These are phyloP conservation scores for Fusarium sp. DNA, from an alignment of 2,329 filamentous ascomycete species.

Conservation along the genomic window DNA sequence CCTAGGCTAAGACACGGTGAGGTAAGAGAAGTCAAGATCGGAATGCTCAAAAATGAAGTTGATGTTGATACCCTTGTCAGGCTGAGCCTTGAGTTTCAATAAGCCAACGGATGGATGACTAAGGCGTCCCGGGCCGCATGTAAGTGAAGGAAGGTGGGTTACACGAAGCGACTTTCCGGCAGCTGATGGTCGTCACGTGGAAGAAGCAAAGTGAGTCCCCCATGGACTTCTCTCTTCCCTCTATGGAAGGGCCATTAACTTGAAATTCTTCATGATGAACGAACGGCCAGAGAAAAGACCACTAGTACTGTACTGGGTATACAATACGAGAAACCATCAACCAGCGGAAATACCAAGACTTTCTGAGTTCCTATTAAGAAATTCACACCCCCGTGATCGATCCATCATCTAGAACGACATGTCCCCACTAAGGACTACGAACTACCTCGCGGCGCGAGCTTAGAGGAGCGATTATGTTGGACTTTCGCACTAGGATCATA, in stretches of 20 bases:
- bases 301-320: not conserved
- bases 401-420: constrained; percentile 1
- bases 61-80: not conserved
- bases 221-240: not conserved
- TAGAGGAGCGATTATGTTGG: constrained; percentile 2
- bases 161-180: constrained; percentile 1
- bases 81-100: not conserved
- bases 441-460: constrained; percentile 3
- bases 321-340: not conserved
- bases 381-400: constrained; percentile 15
- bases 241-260: not conserved
- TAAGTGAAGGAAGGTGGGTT: constrained; percentile 23
- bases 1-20: constrained; percentile 18
- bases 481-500: not conserved
- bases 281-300: not conserved
- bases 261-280: not conserved
- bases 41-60: constrained; percentile 24
- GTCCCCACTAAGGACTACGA: not conserved
- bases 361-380: constrained; percentile 18
- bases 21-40: constrained; percentile 7
- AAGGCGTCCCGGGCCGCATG: constrained; percentile 1
- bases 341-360: constrained; percentile 22
- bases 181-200: constrained; percentile 22
- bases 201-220: not conserved
- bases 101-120: not conserved